Base-by-base conservation (phyloP, 257 asterid species). In the Primulina eburnea region DNA sequence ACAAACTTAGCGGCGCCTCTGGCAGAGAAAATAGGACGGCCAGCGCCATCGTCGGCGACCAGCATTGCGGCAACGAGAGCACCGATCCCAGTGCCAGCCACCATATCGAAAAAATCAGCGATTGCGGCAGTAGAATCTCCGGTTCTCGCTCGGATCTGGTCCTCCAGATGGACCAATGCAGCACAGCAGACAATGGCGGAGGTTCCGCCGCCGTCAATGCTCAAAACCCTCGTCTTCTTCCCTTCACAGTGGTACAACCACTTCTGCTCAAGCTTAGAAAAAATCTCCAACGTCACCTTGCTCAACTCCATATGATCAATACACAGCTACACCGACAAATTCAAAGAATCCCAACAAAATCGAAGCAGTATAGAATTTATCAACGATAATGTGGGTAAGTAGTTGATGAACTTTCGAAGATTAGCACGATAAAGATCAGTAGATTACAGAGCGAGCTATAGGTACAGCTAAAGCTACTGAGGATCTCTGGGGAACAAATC, bases 31-130 rank as follows among this genome's bases (percentile, higher is more conserved):
- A 92, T 73, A 11, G 98, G 96, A 1, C 89, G 86, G 10, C 96
- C 96, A 12, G 82, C 72, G 2, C 96, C 95, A 62, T 83, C 90
- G 68, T 80, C 89, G 33, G 92, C 95, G 66, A 85, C 80, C 59
- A 92, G 82, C 91, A 92, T 80, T 56, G 95, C 85, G 34, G 97
- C 97, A 26, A 85, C 81, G 55, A 92, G 82, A 69, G 90, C 98
- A 6, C 98, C 97, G 52, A 87, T 81, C 21, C 98, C 98, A 1
- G 98, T 84, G 5, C 98, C 98, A 37, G 89, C 93, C 66, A 88
- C 78, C 10, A 92, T 82, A 35, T 92, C 98, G 74, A 92, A 88
- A 79, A 85, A 92, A 78, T 92, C 98, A 1, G 92, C 80, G 7
- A 93, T 72, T 8, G 90, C 76, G 7, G 95, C 87, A 62, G 81